Evolutionary conservation across 495 filamentous ascomycete genomes (phyloP), one percentile per base, ranked within the genome.

Genomic region (Alectoria sarmentosa): DNA sequence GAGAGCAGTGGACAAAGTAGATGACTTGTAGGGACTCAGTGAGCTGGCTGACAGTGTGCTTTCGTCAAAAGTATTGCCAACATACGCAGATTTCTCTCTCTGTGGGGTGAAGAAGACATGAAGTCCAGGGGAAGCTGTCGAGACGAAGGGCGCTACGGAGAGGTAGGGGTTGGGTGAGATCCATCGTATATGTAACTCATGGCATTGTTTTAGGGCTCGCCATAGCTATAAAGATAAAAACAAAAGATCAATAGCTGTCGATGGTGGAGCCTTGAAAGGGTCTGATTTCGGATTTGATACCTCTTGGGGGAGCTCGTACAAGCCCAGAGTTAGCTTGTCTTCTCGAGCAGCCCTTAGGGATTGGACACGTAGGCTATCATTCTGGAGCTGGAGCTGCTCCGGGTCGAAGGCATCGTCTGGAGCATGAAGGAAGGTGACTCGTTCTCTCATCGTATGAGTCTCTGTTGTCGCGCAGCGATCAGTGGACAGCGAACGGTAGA

Each of bases 181-280:
- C 89, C 91, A 97, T 71, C 90, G 82, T 61, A 98, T 79, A 74
- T 92, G 89, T 39, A 96, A 76, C 72, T 91, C 88, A 67, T 88
- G 86, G 49, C 79, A 82, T 67, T 83, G 78, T 30, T 82, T 76
- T n/a, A 96, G 73, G n/a, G 88, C 75, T 21, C 78, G 66, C 67
- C 78, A 80, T 14, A 95, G 73, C 80, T 88, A 69, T 19, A 19
- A 36, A 13, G n/a, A n/a, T n/a, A n/a, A n/a, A n/a, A n/a, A n/a
- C n/a, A n/a, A n/a, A n/a, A n/a, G 14, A 41, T 62, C 56, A 66
- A 48, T 48, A 23, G 52, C 17, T 55, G 23, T 23, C 14, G 36
- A 58, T 26, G 54, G 32, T 17, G 41, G 5, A 36, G 37, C 39
- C 17, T 15, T 28, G 21, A 17, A 60, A 63, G 39, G 61, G 26